Evolutionary conservation across 306 rosid species (phyloP).

Genomic region (Acacia melanoxylon): DNA sequence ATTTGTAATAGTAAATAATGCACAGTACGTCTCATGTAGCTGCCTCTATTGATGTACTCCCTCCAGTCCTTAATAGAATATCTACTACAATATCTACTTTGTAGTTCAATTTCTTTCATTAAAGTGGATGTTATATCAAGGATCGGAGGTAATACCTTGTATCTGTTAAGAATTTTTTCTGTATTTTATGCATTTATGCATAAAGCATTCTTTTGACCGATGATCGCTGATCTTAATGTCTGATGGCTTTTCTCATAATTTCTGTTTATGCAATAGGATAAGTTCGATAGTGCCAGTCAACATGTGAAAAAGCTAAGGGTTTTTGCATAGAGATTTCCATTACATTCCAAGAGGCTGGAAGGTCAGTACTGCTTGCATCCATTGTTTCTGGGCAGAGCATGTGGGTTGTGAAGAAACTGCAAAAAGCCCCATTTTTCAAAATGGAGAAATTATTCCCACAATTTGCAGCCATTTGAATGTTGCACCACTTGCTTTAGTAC

Average conservation of each 20-base stretch:
- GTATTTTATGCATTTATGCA: not conserved
- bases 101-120: too few relatives aligned
- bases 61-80: too few relatives aligned
- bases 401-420: slow-evolving; percentile 1
- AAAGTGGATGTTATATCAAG: too few relatives aligned
- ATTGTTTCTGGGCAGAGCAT: not conserved
- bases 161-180: not conserved
- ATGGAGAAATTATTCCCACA: not conserved
- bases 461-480: not conserved
- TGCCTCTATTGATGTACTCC: not conserved
- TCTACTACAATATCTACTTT: too few relatives aligned
- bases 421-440: not conserved
- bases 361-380: not conserved
- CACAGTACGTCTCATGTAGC: not conserved
- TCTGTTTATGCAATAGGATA: not conserved
- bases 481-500: not conserved
- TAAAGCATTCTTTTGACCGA: slow-evolving; percentile 9
- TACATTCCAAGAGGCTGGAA: slow-evolving; percentile 14
- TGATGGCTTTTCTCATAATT: not conserved
- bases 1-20: not conserved
- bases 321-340: not conserved
- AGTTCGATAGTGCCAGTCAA: not conserved
- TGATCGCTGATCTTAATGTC: not conserved
- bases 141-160: not conserved
- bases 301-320: not conserved